A percentile compares a stretch with the other conserved stretches of the same genome.
Evolutionary conservation across 139 green algal genomes (phyloP).

Genomic region (Volvox africanus): DNA sequence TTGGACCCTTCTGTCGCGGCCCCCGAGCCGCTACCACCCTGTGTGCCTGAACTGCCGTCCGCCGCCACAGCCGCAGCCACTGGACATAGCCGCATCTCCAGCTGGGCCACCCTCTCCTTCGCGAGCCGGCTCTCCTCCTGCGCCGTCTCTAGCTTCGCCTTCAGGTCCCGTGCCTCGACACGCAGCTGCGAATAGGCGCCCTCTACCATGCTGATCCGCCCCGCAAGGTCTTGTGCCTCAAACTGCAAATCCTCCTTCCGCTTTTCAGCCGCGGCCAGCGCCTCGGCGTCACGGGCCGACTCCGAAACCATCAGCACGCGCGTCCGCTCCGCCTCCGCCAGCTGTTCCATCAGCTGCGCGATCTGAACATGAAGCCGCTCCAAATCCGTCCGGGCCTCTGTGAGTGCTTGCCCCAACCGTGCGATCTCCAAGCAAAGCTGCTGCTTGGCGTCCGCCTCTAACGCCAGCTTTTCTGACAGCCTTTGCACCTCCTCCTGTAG

Average conservation of each 20-base stretch:
- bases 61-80: background rate
- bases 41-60: too few relatives aligned
- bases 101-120: background rate
- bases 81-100: background rate
- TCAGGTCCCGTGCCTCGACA: background rate
- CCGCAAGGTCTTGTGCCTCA: background rate
- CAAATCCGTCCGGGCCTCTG: background rate
- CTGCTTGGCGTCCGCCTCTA: background rate
- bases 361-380: slow-evolving; percentile 17
- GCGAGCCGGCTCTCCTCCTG: background rate
- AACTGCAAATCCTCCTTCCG: background rate
- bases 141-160: background rate
- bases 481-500: background rate
- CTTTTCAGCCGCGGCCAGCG: background rate
- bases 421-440: background rate
- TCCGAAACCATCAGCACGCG: background rate
- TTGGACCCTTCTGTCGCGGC: too few relatives aligned
- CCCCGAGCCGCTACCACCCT: too few relatives aligned
- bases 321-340: background rate
- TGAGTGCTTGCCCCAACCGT: background rate
- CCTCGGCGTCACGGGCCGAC: background rate
- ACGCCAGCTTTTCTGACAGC: background rate
- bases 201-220: background rate
- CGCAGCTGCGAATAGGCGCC: background rate
- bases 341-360: background rate